Percentiles rank a stretch among this genome's conserved stretches.
These are phyloP conservation scores for Grigorovia humatica DNA, from an alignment of 805 yeast genomes.

Conservation along the genomic window DNA sequence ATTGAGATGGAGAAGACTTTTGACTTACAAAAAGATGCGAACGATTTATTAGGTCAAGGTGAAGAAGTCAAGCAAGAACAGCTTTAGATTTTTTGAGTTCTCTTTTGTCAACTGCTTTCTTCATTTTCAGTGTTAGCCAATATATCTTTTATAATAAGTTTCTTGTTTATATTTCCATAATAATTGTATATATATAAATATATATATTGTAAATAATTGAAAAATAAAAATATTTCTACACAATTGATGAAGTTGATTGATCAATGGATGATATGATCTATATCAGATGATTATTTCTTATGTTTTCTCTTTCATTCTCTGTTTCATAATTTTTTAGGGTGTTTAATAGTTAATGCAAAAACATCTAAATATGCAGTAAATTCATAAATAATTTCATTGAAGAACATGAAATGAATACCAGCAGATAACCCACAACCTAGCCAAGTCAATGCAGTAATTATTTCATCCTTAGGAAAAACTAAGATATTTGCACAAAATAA, in stretches of 20 bases:
- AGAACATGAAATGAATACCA: constrained; percentile 63
- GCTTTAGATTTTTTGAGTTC: not conserved
- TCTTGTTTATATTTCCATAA: not conserved
- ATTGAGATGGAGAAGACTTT: constrained; percentile 90
- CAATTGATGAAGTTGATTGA: too few relatives aligned
- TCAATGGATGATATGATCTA: not conserved
- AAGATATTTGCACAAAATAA: constrained; percentile 21
- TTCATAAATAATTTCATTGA: constrained; percentile 69
- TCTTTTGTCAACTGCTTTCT: too few relatives aligned
- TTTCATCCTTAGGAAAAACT: constrained; percentile 29
- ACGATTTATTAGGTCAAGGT: constrained; percentile 63
- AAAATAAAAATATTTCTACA: not conserved
- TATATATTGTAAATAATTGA: not conserved
- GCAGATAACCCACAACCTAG: constrained; percentile 55
- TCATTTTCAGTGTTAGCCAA: not conserved
- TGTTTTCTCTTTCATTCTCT: not conserved
- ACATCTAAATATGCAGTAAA: constrained; percentile 81
- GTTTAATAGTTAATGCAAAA: constrained; percentile 76
- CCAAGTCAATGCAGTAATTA: constrained; percentile 49
- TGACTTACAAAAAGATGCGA: constrained; percentile 68
- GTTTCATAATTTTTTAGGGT: constrained; percentile 42
- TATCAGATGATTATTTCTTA: not conserved
- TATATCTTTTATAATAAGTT: not conserved
- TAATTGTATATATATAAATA: not conserved
- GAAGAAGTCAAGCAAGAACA: constrained; percentile 31